Evolutionary conservation across 2,329 filamentous ascomycete species (phyloP).

Genomic region (Didymella lethalis): DNA sequence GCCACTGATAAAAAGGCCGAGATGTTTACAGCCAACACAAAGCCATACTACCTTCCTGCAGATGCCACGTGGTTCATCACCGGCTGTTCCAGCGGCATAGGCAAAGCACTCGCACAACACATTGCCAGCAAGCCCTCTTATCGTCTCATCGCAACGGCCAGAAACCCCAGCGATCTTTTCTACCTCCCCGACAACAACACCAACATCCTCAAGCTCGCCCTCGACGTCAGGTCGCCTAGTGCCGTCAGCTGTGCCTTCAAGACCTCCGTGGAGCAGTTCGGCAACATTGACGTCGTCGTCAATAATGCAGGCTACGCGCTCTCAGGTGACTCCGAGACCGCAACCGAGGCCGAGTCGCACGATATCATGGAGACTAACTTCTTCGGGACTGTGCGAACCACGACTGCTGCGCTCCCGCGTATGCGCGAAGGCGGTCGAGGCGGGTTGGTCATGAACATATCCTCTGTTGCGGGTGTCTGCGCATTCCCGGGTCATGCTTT

Average conservation of each 20-base stretch:
- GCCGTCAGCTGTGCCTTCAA: slow-evolving; percentile 51
- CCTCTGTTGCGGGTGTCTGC: slow-evolving; percentile 30
- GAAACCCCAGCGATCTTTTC: slow-evolving; percentile 54
- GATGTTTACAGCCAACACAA: slow-evolving; percentile 18
- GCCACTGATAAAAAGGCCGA: neutral
- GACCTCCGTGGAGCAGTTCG: slow-evolving; percentile 72
- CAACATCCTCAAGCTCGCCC: slow-evolving; percentile 55
- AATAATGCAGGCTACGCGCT: slow-evolving; percentile 55
- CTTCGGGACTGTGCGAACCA: slow-evolving; percentile 54
- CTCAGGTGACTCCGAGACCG: slow-evolving; percentile 47
- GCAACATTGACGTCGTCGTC: slow-evolving; percentile 64
- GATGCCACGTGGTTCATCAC: slow-evolving; percentile 33
- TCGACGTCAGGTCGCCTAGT: slow-evolving; percentile 57
- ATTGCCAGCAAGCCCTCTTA: slow-evolving; percentile 51
- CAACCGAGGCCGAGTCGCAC: slow-evolving; percentile 45
- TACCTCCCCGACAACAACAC: slow-evolving; percentile 49
- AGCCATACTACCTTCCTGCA: slow-evolving; percentile 11
- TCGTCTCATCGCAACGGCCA: slow-evolving; percentile 59
- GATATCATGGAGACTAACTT: slow-evolving; percentile 56
- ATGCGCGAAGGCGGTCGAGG: slow-evolving; percentile 50
- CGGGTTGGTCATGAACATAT: slow-evolving; percentile 31
- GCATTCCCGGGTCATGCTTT: slow-evolving; percentile 35
- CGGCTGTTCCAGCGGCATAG: slow-evolving; percentile 61
- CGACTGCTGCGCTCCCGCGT: slow-evolving; percentile 49
- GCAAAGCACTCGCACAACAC: slow-evolving; percentile 51